These are phyloP conservation scores for Rhododendron ovatum DNA, from an alignment of 148 eudicot species.

Conservation along the genomic window DNA sequence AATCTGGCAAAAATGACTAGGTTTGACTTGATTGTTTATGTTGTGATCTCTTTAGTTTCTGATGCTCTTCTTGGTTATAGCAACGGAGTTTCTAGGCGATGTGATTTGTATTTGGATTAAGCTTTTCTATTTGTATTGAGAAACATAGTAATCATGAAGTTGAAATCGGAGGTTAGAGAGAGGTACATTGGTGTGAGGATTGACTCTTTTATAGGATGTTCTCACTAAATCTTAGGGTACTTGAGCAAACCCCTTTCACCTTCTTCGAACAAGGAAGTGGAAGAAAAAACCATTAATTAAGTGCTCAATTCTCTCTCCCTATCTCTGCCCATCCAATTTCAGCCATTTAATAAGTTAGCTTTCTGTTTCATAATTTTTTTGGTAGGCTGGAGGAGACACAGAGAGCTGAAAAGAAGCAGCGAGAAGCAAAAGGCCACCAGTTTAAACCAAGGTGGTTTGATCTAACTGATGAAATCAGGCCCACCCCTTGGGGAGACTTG, in stretches of 20 bases:
- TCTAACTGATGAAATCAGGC: constrained; percentile 44
- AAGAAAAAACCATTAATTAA: background rate
- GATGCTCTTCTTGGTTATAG: background rate
- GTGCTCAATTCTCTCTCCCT: background rate
- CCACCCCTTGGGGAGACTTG: constrained; percentile 95
- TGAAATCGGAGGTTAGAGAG: background rate
- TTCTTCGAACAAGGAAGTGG: background rate
- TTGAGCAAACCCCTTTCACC: background rate
- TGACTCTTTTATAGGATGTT: background rate
- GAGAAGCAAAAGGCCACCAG: constrained; percentile 63
- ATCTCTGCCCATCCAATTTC: background rate
- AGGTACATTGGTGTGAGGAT: background rate
- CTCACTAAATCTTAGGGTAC: constrained; percentile 3
- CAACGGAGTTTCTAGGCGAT: background rate
- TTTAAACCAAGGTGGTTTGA: constrained; percentile 76
- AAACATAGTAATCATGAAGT: background rate
- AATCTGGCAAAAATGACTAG: background rate
- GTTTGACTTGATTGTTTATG: background rate
- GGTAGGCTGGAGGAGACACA: constrained; percentile 79
- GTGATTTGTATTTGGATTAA: background rate
- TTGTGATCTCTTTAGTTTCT: background rate
- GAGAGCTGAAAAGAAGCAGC: constrained; percentile 69
- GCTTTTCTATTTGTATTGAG: background rate
- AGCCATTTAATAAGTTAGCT: background rate
- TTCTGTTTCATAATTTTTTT: background rate